Evolutionary conservation across 768 basidiomycete species (phyloP), one percentile per base, ranked within the genome.

Genomic region (Mycena pura): DNA sequence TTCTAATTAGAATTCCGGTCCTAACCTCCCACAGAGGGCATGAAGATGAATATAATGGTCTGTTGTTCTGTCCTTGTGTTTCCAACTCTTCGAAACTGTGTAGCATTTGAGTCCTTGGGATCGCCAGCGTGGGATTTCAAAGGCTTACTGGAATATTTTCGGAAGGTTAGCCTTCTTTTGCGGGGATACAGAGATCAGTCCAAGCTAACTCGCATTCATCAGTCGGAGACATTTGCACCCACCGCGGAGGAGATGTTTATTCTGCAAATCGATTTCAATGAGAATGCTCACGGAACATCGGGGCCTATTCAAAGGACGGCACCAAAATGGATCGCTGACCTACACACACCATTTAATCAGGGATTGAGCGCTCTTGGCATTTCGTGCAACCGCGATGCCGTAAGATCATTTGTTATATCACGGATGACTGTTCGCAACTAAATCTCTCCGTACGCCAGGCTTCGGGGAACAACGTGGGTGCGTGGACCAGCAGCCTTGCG

Each of bases 71-170:
- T 22, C n/a, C 9, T 45, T 9, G 19, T 28, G 7, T 34, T 8
- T 39, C 29, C 36, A 10, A 22, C 24, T 31, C 2, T 39, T 27
- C 6, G 5, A 9, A 24, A 15, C 24, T 22, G 22, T n/a, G 13
- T 21, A 67, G 68, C 57, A 7, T 56, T 68, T 47, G 64, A 60
- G 29, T 21, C 55, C 4, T 57, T 67, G 22, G 67, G 68, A 28
- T 54, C 56, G 5, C 38, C 55, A 5, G 67, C 67, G n/a, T 69
- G 67, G 68, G 48, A 57, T 55, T 69, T 67, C 67, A 49, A 61
- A 3, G 59, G 63, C 7, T 59, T 69, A 2, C 13, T 58, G 9
- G 44, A 31, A 19, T 68, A 69, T 41, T 69, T 69, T 45, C 39
- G 57, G 14, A 57, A 47, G 59, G 67, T 68, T 21, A 44, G 40